Evolutionary conservation across 352 stramenopile genomes (phyloP).

Genomic region (Phytopythium oedochilum): DNA sequence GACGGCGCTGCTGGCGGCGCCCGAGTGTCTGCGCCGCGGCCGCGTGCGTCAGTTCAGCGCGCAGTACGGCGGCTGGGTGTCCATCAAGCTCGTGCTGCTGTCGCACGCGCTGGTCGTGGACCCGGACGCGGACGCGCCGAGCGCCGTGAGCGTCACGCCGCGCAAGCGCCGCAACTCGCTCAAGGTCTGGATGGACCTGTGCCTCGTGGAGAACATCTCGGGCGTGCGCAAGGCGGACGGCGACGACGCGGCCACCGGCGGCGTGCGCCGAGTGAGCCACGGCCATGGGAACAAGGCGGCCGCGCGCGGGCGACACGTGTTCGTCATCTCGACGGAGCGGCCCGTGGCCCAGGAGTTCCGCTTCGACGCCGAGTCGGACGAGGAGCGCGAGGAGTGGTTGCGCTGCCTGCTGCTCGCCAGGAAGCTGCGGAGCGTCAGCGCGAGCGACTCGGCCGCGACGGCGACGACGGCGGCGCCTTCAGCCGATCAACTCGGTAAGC

Average conservation of each 20-base stretch:
- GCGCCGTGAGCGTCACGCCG: constrained; percentile 22
- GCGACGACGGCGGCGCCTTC: background rate
- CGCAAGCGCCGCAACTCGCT: constrained; percentile 41
- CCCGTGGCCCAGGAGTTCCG: constrained; percentile 21
- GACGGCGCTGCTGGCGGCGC: constrained; percentile 6
- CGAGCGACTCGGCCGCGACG: background rate
- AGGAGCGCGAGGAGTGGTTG: constrained; percentile 42
- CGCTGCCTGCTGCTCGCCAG: constrained; percentile 33
- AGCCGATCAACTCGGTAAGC: constrained; percentile 14
- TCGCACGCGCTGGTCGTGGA: constrained; percentile 45
- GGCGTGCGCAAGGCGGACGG: constrained; percentile 26
- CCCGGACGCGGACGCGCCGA: constrained; percentile 27
- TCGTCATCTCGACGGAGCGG: constrained; percentile 29
- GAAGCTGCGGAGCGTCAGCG: constrained; percentile 18
- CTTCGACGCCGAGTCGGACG: constrained; percentile 25
- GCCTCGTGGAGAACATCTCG: constrained; percentile 25
- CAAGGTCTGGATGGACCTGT: constrained; percentile 47
- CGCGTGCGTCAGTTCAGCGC: constrained; percentile 44
- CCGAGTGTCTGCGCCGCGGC: constrained; percentile 37
- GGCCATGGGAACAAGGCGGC: background rate
- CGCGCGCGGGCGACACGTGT: constrained; percentile 11
- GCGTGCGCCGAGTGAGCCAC: constrained; percentile 13
- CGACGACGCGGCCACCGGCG: background rate
- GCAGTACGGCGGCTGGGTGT: constrained; percentile 47
- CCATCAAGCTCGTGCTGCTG: constrained; percentile 40